Percentiles rank a stretch among this genome's conserved stretches.
Conservation (phyloP, 225 moss, liverwort and hornwort genomes). For the Pseudoscleropodium purum region DNA sequence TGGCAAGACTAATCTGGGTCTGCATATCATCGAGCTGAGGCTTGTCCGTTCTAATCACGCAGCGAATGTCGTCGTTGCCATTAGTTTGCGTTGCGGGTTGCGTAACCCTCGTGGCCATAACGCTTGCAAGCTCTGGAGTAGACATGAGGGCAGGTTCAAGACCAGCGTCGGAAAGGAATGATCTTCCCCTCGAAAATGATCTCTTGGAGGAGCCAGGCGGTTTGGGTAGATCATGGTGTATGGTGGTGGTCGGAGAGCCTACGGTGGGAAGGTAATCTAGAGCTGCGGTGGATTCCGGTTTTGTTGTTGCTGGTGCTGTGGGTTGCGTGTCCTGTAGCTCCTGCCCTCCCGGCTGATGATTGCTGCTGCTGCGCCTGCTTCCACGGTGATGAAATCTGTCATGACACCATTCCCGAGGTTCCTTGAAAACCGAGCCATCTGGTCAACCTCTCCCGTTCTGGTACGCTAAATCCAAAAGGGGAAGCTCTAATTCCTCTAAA, state of each 20-base stretch:
- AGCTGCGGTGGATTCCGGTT: neutral
- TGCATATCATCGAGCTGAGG: slow-evolving; percentile 48
- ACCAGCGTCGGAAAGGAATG: neutral
- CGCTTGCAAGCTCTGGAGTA: neutral
- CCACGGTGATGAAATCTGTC: slow-evolving; percentile 21
- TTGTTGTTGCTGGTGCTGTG: neutral
- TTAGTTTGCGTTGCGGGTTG: neutral
- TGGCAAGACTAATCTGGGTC: slow-evolving; percentile 2
- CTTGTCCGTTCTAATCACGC: neutral
- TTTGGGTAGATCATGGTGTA: slow-evolving; percentile 32
- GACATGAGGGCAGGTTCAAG: slow-evolving; percentile 20
- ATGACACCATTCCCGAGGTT: slow-evolving; percentile 41
- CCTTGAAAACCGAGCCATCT: slow-evolving; percentile 34
- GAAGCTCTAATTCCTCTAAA: neutral
- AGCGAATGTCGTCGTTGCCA: neutral
- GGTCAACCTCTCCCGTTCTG: slow-evolving; percentile 25
- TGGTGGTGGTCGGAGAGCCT: neutral
- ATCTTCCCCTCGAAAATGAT: slow-evolving; percentile 3
- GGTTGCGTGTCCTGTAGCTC: slow-evolving; percentile 9
- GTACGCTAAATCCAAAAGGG: slow-evolving; percentile 1
- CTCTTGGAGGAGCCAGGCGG: slow-evolving; percentile 12
- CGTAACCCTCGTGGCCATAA: slow-evolving; percentile 6
- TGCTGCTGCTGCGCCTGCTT: neutral
- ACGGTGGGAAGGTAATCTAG: neutral
- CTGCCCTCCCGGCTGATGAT: slow-evolving; percentile 28